These are phyloP conservation scores for Aspergillus quadrilineatus DNA, from an alignment of 2,329 filamentous ascomycete species.

Conservation along the genomic window DNA sequence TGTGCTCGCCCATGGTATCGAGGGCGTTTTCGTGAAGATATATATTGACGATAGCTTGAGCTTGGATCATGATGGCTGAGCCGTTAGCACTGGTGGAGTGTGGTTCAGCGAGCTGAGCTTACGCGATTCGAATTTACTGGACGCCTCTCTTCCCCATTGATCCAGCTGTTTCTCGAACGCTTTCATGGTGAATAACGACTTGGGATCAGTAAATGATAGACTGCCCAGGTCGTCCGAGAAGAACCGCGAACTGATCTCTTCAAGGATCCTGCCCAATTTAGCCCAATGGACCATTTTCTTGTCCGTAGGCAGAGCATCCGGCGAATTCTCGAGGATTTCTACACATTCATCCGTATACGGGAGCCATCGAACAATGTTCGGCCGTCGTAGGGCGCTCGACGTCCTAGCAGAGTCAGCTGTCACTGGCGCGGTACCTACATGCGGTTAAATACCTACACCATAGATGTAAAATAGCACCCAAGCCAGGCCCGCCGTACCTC, in stretches of 20 bases:
- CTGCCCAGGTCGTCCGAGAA: constrained; percentile 63
- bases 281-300: constrained; percentile 57
- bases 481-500: constrained; percentile 61
- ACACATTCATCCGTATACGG: constrained; percentile 64
- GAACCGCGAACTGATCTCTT: constrained; percentile 68
- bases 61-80: constrained; percentile 61
- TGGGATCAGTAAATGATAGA: constrained; percentile 58
- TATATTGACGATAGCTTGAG: constrained; percentile 64
- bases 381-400: constrained; percentile 58
- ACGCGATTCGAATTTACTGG: constrained; percentile 57
- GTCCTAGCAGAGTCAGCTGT: constrained; percentile 41
- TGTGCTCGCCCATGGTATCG: constrained; percentile 52
- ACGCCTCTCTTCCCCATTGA: constrained; percentile 58
- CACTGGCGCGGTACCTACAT: background rate
- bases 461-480: constrained; percentile 61
- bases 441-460: constrained; percentile 43
- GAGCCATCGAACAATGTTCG: constrained; percentile 60
- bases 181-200: constrained; percentile 64
- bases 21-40: constrained; percentile 74
- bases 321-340: constrained; percentile 56
- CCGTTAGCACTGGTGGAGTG: constrained; percentile 10
- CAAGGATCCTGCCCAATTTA: constrained; percentile 61
- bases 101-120: constrained; percentile 33
- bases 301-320: constrained; percentile 58
- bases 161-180: constrained; percentile 65